Conservation (phyloP, 768 basidiomycete species). For the Cytidiella melzeri region DNA sequence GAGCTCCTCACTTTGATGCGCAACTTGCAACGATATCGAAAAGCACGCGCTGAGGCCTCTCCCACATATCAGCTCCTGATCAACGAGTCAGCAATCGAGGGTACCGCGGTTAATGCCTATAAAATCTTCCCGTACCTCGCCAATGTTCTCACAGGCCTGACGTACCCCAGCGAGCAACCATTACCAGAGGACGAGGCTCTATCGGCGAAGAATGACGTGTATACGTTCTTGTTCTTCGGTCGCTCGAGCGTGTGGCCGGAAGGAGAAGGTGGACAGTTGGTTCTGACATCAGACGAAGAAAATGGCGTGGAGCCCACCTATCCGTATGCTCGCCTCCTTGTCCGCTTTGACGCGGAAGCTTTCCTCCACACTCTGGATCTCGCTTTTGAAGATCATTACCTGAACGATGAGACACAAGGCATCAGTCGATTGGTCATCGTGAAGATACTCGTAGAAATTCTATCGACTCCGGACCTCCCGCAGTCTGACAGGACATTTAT, state of each 20-base stretch:
- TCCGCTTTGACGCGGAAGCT: conserved; percentile 89
- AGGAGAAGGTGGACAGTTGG: conserved; percentile 61
- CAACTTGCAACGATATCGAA: conserved; percentile 52
- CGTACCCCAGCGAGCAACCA: conserved; percentile 80
- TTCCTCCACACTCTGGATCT: conserved; percentile 92
- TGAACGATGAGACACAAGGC: conserved; percentile 66
- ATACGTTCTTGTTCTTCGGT: conserved; percentile 80
- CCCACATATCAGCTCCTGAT: conserved; percentile 15
- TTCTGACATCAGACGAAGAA: conserved; percentile 72
- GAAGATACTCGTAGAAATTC: conserved; percentile 77
- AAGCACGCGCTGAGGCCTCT: conserved; percentile 27
- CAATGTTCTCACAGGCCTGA: conserved; percentile 71
- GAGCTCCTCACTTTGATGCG: conserved; percentile 77
- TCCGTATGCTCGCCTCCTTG: conserved; percentile 79
- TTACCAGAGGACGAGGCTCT: conserved; percentile 59
- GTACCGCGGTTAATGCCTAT: conserved; percentile 69
- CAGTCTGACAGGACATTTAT: conserved; percentile 72
- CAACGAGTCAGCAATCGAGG: conserved; percentile 43
- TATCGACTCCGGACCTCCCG: conserved; percentile 47
- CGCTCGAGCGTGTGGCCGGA: conserved; percentile 73
- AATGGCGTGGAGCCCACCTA: conserved; percentile 78
- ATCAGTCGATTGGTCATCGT: conserved; percentile 78
- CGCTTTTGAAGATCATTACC: conserved; percentile 88
- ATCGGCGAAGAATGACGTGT: conserved; percentile 67
- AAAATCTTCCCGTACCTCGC: conserved; percentile 89